These are phyloP conservation scores for Asterophora lycoperdoides DNA, from an alignment of 768 basidiomycete species.

Conservation along the genomic window DNA sequence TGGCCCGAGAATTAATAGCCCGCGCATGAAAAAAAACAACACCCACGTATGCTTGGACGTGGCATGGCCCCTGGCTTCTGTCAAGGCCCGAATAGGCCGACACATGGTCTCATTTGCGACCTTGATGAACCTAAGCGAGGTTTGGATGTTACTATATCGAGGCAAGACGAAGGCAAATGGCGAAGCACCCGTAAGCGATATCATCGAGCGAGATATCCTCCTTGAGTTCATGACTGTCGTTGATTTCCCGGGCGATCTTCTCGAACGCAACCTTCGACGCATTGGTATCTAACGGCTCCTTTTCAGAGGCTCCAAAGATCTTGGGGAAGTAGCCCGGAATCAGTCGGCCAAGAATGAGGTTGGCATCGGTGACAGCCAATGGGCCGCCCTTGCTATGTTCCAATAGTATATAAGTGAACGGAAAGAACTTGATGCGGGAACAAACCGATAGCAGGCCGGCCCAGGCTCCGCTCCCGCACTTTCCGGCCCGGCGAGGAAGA, in stretches of 20 bases:
- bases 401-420: not conserved
- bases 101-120: constrained; percentile 98
- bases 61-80: constrained; percentile 84
- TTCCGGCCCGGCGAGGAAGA: constrained; percentile 89
- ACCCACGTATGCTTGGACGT: constrained; percentile 65
- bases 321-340: constrained; percentile 91
- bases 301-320: constrained; percentile 88
- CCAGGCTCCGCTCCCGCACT: constrained; percentile 94
- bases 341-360: constrained; percentile 83
- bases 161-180: not conserved
- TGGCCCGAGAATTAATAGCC: constrained; percentile 23
- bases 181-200: constrained; percentile 77
- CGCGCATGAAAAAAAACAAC: not conserved
- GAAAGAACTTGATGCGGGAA: not conserved
- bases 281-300: constrained; percentile 75
- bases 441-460: constrained; percentile 81
- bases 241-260: constrained; percentile 64
- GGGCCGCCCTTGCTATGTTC: constrained; percentile 80
- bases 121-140: constrained; percentile 73
- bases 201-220: constrained; percentile 69
- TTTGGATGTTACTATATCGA: not conserved
- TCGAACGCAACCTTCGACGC: constrained; percentile 70
- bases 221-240: constrained; percentile 44
- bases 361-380: constrained; percentile 90
- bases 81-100: constrained; percentile 85